Percentiles rank a stretch among this genome's conserved stretches.
Conservation (phyloP, 108 stramenopile genomes). For the Discostella pseudostelligera region DNA sequence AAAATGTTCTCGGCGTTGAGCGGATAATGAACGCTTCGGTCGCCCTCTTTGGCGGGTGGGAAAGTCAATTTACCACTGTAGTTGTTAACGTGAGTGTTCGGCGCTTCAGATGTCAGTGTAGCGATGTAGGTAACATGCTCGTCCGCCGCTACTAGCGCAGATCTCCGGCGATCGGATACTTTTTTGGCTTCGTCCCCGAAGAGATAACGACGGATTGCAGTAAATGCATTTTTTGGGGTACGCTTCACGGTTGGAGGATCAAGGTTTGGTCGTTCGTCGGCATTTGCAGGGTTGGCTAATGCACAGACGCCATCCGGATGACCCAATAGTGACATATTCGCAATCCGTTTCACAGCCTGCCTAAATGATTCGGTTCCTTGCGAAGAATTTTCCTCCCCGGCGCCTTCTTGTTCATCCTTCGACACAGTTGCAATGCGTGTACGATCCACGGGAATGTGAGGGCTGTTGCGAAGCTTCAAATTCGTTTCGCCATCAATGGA, state of each 20-base stretch:
- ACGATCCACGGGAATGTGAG: constrained; percentile 55
- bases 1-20: constrained; percentile 87
- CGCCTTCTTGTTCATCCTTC: constrained; percentile 15
- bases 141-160: constrained; percentile 16
- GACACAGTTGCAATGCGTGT: constrained; percentile 12
- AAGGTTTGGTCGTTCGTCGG: constrained; percentile 34
- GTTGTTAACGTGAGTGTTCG: constrained; percentile 91
- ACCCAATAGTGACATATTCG: constrained; percentile 63
- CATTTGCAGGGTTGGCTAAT: constrained; percentile 57
- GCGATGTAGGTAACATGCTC: constrained; percentile 46
- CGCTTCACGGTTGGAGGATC: background rate
- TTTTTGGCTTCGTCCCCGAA: constrained; percentile 24
- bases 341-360: constrained; percentile 68
- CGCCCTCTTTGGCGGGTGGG: constrained; percentile 49
- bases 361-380: constrained; percentile 56
- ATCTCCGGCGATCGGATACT: background rate
- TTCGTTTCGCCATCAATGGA: constrained; percentile 99
- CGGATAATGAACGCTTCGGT: constrained; percentile 56
- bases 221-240: background rate
- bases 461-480: constrained; percentile 84
- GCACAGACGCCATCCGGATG: constrained; percentile 58
- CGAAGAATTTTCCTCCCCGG: constrained; percentile 22
- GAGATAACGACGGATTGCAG: background rate
- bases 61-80: constrained; percentile 82
- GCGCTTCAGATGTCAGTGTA: constrained; percentile 78